Base-by-base conservation (phyloP, 768 basidiomycete genomes). In the Ramaria sp. region DNA sequence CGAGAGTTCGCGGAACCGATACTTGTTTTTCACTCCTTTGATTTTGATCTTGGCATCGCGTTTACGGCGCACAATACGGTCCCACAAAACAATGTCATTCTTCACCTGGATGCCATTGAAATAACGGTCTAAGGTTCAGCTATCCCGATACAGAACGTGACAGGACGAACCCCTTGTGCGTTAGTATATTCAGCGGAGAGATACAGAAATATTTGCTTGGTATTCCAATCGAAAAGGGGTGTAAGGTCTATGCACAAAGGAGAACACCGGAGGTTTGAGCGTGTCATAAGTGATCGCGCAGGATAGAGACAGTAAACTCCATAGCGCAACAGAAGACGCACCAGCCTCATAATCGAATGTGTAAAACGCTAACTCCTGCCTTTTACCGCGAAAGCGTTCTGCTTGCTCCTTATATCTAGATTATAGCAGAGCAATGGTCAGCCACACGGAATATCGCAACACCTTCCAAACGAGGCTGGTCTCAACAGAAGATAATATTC, bases 201-300 rank as follows among this genome's bases (percentile, higher is more conserved):
- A 65, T 89, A 92, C 12, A 94, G 68, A 68, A 95, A 94, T 11
- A 95, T 66, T 66, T 95, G 92, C 70, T 95, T 95, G n/a, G 92
- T 94, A 69, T 95, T 95, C 91, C 91, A 95, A 70, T 93, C 74
- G 71, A 93, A 95, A 31, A 95, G 75, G 12, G 92, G 81, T 9
- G 79, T 73, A 4, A 95, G 74, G 70, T 95, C 92, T 92, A 61
- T 48, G 42, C 17, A 17, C 42, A 2, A 9, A 22, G 42, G 20
- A 12, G 11, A 22, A 2, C n/a, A 22, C 42, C 11, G n/a, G 9
- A 37, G 9, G 6, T 5, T 34, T 34, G 34, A 10, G 13, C 2
- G 3, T 37, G 34, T 37, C 13, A 37, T 37, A 3, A 37, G 13
- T 9, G 9, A 37, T 5, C 27, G 27, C 27, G 27, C 2, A 27